Evolutionary conservation across 2,329 filamentous ascomycete genomes (phyloP), one percentile per base, ranked within the genome.

Genomic region (Alternaria panax): DNA sequence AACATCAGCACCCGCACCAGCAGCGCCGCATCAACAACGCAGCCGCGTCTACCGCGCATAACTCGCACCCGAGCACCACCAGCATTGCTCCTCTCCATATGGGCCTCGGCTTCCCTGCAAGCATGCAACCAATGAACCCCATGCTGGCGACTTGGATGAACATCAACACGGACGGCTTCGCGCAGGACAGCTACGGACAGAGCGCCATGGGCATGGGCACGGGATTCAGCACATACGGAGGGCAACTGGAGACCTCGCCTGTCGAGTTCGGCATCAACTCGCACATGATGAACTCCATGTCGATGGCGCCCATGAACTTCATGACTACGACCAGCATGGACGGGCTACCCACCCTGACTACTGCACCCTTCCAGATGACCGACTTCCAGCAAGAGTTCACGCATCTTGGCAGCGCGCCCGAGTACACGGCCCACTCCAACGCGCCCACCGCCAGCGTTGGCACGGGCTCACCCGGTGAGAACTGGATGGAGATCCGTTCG

Each of bases 401-500:
- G 46, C 74, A 77, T 63, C 78, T 79, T 78, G 80, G 85, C 24
- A 84, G 84, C 66, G 79, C 81, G 43, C 76, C 78, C 36, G 83
- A 85, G 36, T 78, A 86, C 60, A 69, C 70, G 54, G 63, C 68
- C 40, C 60, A 66, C 58, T 63, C 71, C 14, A 67, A 71, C 47
- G 62, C 55, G 8, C 57, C 66, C 22, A 61, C 66, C 8, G 73
- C 77, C 46, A 82, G 79, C 63, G 71, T 82, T 9, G 76, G 79
- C 11, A 80, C 78, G 75, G 89, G 87, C 71, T 93, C 91, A 36
- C 91, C 91, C 1, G 91, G 89, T 1, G 89, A 91, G 69, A 91
- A 90, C 28, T 93, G 92, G 77, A 82, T 97, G 46, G 93, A 97
- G 78, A 91, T 96, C 32, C 82, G 94, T 50, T 97, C 94, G 7